Evolutionary conservation across 2,329 filamentous ascomycete genomes (phyloP).

Genomic region (Mycosphaerella sp.): DNA sequence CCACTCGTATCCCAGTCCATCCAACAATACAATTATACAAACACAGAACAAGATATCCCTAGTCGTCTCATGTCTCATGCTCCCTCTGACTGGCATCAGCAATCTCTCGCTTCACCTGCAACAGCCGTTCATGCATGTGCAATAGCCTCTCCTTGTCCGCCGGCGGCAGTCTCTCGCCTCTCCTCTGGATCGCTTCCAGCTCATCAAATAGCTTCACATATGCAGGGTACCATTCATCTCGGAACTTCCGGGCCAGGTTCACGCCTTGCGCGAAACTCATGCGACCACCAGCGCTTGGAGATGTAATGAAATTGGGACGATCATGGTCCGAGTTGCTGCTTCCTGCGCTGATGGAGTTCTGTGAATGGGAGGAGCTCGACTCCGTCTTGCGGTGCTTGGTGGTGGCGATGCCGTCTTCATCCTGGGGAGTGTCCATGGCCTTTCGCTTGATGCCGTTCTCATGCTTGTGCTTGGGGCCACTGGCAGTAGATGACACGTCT

Average conservation of each 20-base stretch:
- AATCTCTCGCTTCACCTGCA: conserved; percentile 55
- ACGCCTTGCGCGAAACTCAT: conserved; percentile 36
- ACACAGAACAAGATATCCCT: too few species aligned
- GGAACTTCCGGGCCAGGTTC: conserved; percentile 45
- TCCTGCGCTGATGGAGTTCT: conserved; percentile 22
- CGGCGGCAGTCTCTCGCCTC: conserved; percentile 27
- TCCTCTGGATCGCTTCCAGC: conserved; percentile 33
- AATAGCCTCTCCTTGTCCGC: conserved; percentile 49
- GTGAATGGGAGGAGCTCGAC: conserved; percentile 30
- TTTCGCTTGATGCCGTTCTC: conserved; percentile 42
- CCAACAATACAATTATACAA: too few species aligned
- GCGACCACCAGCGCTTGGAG: not conserved
- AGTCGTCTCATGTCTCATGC: conserved; percentile 3
- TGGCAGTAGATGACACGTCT: conserved; percentile 6
- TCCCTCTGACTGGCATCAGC: conserved; percentile 31
- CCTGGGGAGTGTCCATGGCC: conserved; percentile 34
- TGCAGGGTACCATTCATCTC: conserved; percentile 50
- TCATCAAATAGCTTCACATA: conserved; percentile 52
- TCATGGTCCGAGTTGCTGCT: conserved; percentile 18
- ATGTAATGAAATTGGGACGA: not conserved
- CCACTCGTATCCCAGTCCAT: not conserved
- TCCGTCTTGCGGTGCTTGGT: conserved; percentile 32
- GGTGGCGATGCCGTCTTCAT: conserved; percentile 15
- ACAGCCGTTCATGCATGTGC: conserved; percentile 48
- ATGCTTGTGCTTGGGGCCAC: conserved; percentile 24